phyloP scores from a whole-genome alignment of 2,329 filamentous ascomycete species.

The Colletotrichum echinochloae region DNA sequence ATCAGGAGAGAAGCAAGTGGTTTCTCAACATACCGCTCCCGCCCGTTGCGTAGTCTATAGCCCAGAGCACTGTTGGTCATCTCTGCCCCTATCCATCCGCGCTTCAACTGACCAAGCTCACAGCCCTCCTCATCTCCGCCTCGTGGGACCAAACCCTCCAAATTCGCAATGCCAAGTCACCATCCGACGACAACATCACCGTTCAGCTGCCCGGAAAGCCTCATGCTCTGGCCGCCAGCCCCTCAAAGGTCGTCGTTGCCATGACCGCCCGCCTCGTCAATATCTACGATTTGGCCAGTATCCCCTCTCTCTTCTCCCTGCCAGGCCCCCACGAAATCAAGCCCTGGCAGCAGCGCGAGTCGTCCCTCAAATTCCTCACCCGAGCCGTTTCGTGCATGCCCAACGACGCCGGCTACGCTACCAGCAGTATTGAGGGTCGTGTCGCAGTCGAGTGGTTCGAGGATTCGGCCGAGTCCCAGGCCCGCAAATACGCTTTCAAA shows the following conservation, averaged over 20 bases:
- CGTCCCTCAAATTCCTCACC: conserved; percentile 95
- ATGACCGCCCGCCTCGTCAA: conserved; percentile 95
- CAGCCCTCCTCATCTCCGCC: conserved; percentile 83
- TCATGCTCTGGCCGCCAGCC: conserved; percentile 84
- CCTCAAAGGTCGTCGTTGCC: conserved; percentile 88
- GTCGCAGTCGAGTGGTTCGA: conserved; percentile 99
- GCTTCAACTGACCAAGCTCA: conserved; percentile 13
- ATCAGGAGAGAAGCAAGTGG: conserved; percentile 76
- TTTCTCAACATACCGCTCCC: conserved; percentile 83
- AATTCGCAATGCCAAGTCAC: conserved; percentile 75
- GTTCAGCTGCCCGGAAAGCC: conserved; percentile 86
- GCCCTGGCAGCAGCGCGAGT: conserved; percentile 94
- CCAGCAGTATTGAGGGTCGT: conserved; percentile 91
- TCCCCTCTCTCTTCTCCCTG: conserved; percentile 68
- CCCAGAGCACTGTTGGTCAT: conserved; percentile 71
- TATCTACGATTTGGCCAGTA: conserved; percentile 87
- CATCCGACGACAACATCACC: conserved; percentile 66
- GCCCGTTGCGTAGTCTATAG: conserved; percentile 90
- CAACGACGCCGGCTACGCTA: conserved; percentile 93
- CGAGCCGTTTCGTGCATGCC: conserved; percentile 96
- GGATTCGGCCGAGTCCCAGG: conserved; percentile 85
- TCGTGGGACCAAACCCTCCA: conserved; percentile 96
- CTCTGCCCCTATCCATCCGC: not conserved
- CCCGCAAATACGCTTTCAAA: conserved; percentile 98
- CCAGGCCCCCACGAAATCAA: conserved; percentile 65